These are phyloP conservation scores for Nakazawaea anatomiae DNA, from an alignment of 805 yeast species.

Conservation along the genomic window DNA sequence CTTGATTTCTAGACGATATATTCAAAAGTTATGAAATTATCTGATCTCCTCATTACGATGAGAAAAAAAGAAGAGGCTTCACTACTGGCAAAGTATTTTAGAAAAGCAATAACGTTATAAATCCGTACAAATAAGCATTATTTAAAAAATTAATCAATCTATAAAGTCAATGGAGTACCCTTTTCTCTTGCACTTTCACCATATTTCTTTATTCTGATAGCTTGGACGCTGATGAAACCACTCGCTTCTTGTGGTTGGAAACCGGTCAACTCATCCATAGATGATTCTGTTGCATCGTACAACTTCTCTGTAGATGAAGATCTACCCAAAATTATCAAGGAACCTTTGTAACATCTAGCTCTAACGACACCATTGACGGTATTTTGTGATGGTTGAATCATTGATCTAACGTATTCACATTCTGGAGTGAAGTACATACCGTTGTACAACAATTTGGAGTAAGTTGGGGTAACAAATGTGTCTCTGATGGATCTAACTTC, in stretches of 20 bases:
- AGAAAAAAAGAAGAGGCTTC: neutral
- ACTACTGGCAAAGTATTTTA: no score
- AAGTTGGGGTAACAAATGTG: conserved; percentile 87
- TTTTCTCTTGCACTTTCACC: conserved; percentile 91
- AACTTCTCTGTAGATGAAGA: conserved; percentile 92
- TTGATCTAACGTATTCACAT: conserved; percentile 89
- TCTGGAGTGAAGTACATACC: conserved; percentile 99
- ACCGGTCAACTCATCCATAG: conserved; percentile 98
- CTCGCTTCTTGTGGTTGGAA: conserved; percentile 95
- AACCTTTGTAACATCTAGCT: conserved; percentile 90
- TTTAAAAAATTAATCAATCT: conserved; percentile 12
- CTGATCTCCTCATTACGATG: no score
- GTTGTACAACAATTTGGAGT: conserved; percentile 87
- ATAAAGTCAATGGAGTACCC: conserved; percentile 47
- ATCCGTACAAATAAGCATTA: neutral
- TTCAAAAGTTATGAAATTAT: no score
- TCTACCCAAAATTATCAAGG: conserved; percentile 81
- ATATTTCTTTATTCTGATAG: conserved; percentile 96
- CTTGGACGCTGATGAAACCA: conserved; percentile 97
- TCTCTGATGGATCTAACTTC: conserved; percentile 98
- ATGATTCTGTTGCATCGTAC: conserved; percentile 96
- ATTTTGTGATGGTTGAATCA: conserved; percentile 91
- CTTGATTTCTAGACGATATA: no score
- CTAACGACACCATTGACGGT: conserved; percentile 97
- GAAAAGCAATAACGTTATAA: neutral